These are phyloP conservation scores for Sugiyamaella americana DNA, from an alignment of 805 yeast genomes.

Conservation along the genomic window DNA sequence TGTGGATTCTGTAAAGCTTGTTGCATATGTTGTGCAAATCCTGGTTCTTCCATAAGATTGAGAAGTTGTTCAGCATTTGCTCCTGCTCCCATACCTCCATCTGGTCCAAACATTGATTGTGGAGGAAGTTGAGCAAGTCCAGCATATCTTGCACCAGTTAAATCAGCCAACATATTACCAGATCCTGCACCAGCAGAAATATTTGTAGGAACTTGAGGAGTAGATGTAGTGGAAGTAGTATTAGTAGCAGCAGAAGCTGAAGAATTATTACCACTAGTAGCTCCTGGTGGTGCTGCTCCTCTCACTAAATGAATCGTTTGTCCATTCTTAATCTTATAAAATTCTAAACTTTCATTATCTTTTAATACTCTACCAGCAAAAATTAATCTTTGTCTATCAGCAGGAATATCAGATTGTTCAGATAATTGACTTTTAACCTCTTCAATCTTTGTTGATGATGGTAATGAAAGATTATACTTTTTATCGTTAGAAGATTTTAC, in stretches of 20 bases:
- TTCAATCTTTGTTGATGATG: conserved; percentile 49
- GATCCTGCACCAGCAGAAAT: conserved; percentile 85
- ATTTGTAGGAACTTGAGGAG: conserved; percentile 56
- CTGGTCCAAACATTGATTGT: conserved; percentile 87
- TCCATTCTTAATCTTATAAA: conserved; percentile 78
- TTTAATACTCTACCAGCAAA: conserved; percentile 92
- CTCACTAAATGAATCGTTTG: conserved; percentile 87
- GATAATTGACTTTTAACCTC: conserved; percentile 66
- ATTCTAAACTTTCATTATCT: conserved; percentile 65
- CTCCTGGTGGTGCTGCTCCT: conserved; percentile 50
- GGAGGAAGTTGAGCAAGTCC: conserved; percentile 86
- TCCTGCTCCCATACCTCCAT: conserved; percentile 78
- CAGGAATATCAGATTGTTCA: conserved; percentile 57
- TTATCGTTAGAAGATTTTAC: conserved; percentile 55
- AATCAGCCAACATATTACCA: conserved; percentile 82
- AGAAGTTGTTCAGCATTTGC: conserved; percentile 74
- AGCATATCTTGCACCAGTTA: conserved; percentile 94
- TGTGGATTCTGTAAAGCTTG: conserved; percentile 81
- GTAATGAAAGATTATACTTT: conserved; percentile 61
- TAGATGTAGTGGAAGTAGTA: conserved; percentile 21
- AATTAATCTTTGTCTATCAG: conserved; percentile 78
- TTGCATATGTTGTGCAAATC: conserved; percentile 74
- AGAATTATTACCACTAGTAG: conserved; percentile 24
- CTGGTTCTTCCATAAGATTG: conserved; percentile 73
- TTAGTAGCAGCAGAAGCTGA: conserved; percentile 17